Base-by-base conservation (phyloP, 371 early-diverging fungal genomes). In the Mucor plumbeus region DNA sequence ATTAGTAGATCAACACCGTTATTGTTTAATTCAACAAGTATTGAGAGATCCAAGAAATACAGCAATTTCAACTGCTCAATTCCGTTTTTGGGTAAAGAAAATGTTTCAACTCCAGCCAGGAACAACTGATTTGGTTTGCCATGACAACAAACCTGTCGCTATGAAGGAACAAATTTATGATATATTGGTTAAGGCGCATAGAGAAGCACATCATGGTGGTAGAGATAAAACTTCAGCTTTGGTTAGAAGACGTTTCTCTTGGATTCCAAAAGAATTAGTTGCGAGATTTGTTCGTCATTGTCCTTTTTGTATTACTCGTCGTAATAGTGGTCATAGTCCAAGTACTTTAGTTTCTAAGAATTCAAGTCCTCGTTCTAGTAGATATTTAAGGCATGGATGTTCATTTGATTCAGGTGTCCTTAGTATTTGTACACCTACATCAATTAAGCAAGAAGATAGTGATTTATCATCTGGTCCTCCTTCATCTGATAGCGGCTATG, bases 31-130 rank as follows among this genome's bases (percentile, higher is more conserved):
- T 40, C 78, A 79, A 50, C 82, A 83, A 75, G 87, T 86, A 0
- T 71, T 88, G 31, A 74, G 77, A 48, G 85, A 88, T 60, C 88
- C 88, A 14, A 75, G 84, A 36, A 86, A 88, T 61, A 88, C 88
- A 0, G 77, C 85, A 17, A 83, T 85, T 19, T 88, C 88, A 14
- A 88, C 88, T 7, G 88, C 88, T 9, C 88, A 88, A 69, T 88
- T 88, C 63, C 78, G 87, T 8, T 88, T 88, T 67, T 88, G 88
- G 87, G 88, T 85, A 55, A 88, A 88, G 69, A 88, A 86, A 61
- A 88, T 88, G 88, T 88, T 88, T 70, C 81, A 83, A 26, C 81
- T 88, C 39, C 65, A 71, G 33, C 64, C 72, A 43, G 77, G 75
- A 39, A 57, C 75, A 14, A 75, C 74, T 4, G 83, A 83, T 26